Evolutionary conservation across 2,329 filamentous ascomycete species (phyloP), one percentile per base, ranked within the genome.

Genomic region (Fusarium odoratissimum): DNA sequence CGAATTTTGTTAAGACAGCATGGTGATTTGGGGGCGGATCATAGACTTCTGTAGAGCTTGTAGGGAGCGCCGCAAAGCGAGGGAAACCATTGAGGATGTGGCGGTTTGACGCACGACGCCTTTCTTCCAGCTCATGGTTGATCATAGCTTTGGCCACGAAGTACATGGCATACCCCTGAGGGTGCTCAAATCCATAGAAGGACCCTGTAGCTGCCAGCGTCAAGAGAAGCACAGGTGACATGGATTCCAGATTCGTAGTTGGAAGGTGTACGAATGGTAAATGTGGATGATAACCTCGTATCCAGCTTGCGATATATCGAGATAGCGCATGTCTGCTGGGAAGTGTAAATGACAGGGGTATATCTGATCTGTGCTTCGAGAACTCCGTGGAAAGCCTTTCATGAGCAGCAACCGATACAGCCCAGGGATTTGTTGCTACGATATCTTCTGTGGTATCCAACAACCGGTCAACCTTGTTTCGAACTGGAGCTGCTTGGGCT

Each of bases 291-390:
- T 64, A 71, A 1, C 69, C 67, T 23, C 58, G 48, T 42, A 71
- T 64, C 30, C 70, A 72, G 30, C 63, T 69, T 23, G 59, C 57
- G 8, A 72, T 42, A 25, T 72, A 68, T 5, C 69, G 63, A 16
- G 67, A 60, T 4, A 72, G 41, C 5, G 69, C 55, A 23, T 67
- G 69, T 30, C 68, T 54, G 12, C 66, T 69, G 5, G 68, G 68
- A 28, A 57, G 55, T 48, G 55, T 28, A 13, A 48, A 57, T n/a
- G 55, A 35, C 3, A 23, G 30, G 6, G 55, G 41, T n/a, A 57
- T 35, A 17, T 25, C 55, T 17, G 55, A 49, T 7, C 31, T 49
- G n/a, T 57, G 41, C 25, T 57, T 49, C 8, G 23, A 57, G 41
- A 57, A 49, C 23, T 49, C 55, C 6, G 10, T 6, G 8, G 23